phyloP scores from a whole-genome alignment of 78 protist genomes.

The Pigoraptor vietnamica region DNA sequence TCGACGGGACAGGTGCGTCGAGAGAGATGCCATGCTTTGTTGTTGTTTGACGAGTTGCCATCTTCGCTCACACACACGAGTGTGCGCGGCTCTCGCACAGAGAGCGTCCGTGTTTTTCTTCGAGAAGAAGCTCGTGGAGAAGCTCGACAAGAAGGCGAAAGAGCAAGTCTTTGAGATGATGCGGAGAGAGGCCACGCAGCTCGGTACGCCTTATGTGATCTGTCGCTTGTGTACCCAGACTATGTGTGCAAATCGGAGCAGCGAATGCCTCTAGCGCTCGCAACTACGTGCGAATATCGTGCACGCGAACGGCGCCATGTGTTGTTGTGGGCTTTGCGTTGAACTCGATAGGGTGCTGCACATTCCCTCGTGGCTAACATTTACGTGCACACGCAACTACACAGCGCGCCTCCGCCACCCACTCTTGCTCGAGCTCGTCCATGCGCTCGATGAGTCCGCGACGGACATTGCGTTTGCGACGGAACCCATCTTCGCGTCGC shows the following conservation, averaged over 20 bases:
- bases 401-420: background rate
- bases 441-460: background rate
- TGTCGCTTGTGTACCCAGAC: too few relatives aligned
- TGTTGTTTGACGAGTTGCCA: too few relatives aligned
- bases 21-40: too few relatives aligned
- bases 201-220: background rate
- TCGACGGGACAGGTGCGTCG: background rate
- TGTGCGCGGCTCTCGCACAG: background rate
- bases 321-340: too few relatives aligned
- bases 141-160: background rate
- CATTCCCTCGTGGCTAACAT: too few relatives aligned
- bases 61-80: background rate
- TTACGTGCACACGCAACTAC: background rate
- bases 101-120: background rate
- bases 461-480: slow-evolving; percentile 1
- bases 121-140: background rate
- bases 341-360: background rate
- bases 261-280: too few relatives aligned
- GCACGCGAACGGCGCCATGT: too few relatives aligned
- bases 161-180: background rate
- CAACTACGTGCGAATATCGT: too few relatives aligned
- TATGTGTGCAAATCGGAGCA: too few relatives aligned
- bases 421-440: background rate
- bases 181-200: background rate
- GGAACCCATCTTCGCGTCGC: background rate